phyloP scores from a whole-genome alignment of 257 asterid genomes.

The Voacanga thouarsii region DNA sequence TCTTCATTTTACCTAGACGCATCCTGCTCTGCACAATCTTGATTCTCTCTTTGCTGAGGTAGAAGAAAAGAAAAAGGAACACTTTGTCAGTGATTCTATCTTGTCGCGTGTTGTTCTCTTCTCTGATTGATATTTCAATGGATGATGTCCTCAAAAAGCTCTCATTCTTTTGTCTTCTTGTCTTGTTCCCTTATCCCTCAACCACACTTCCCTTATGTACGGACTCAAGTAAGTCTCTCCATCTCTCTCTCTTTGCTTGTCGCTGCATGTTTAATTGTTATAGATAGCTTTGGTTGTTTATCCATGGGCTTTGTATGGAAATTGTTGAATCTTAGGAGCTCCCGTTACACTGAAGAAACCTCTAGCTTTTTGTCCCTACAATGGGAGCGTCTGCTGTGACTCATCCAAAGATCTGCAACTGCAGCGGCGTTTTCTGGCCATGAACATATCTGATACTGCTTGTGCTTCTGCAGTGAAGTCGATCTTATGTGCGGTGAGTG shows the following conservation, averaged over 20 bases:
- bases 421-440: slow-evolving; percentile 47
- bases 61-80: slow-evolving; percentile 17
- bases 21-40: neutral
- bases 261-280: neutral
- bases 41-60: slow-evolving; percentile 17
- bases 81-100: neutral
- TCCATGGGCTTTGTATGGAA: slow-evolving; percentile 9
- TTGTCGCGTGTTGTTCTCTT: slow-evolving; percentile 18
- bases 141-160: slow-evolving; percentile 23
- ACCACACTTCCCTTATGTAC: slow-evolving; percentile 69
- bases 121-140: slow-evolving; percentile 33
- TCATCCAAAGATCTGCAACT: slow-evolving; percentile 55
- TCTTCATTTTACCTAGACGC: too few species aligned
- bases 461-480: slow-evolving; percentile 82
- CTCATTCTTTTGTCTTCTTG: slow-evolving; percentile 37
- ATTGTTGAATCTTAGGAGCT: slow-evolving; percentile 48
- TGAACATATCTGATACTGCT: slow-evolving; percentile 67
- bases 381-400: slow-evolving; percentile 71
- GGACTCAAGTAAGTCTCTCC: slow-evolving; percentile 58
- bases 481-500: slow-evolving; percentile 78
- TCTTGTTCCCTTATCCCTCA: slow-evolving; percentile 46
- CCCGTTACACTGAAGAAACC: slow-evolving; percentile 44
- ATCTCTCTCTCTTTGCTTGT: neutral
- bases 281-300: slow-evolving; percentile 3
- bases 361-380: slow-evolving; percentile 67